phyloP scores from a whole-genome alignment of 1,284 basidiomycete genomes.

The Ceratobasidium sp. region DNA sequence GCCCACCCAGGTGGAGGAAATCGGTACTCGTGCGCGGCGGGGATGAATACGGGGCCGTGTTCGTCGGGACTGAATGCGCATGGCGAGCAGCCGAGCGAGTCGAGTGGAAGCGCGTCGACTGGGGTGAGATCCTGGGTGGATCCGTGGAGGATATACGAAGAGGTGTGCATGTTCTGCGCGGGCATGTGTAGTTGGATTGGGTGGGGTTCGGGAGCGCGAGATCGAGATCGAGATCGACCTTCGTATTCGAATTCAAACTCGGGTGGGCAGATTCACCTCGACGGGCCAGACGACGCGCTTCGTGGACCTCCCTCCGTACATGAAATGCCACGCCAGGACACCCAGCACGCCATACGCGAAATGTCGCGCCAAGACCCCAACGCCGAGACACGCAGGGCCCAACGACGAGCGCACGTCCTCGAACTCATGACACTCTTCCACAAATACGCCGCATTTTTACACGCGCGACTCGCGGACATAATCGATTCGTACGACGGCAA shows the following conservation, averaged over 20 bases:
- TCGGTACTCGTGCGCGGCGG: conserved; percentile 36
- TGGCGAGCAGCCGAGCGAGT: not conserved
- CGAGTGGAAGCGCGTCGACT: not conserved
- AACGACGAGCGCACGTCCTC: conserved; percentile 63
- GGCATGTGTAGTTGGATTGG: conserved; percentile 77
- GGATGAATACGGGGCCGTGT: conserved; percentile 38
- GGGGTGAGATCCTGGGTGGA: conserved; percentile 37
- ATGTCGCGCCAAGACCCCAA: not conserved
- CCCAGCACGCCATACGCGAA: too few relatives aligned
- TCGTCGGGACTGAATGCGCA: conserved; percentile 31
- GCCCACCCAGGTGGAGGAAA: conserved; percentile 9
- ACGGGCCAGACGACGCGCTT: conserved; percentile 67
- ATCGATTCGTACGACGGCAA: conserved; percentile 57
- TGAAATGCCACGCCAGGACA: too few relatives aligned
- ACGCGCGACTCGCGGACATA: conserved; percentile 59
- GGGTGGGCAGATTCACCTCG: conserved; percentile 67
- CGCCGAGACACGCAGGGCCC: conserved; percentile 16
- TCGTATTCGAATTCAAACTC: conserved; percentile 58
- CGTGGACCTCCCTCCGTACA: conserved; percentile 30
- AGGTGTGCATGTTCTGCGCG: conserved; percentile 80
- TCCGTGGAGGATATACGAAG: conserved; percentile 75
- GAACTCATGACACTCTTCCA: conserved; percentile 78
- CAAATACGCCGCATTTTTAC: conserved; percentile 70
- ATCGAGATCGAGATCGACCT: conserved; percentile 50
- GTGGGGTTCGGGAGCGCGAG: conserved; percentile 53